phyloP scores from a whole-genome alignment of 2,329 filamentous ascomycete species.

The Stenocarpella maydis region DNA sequence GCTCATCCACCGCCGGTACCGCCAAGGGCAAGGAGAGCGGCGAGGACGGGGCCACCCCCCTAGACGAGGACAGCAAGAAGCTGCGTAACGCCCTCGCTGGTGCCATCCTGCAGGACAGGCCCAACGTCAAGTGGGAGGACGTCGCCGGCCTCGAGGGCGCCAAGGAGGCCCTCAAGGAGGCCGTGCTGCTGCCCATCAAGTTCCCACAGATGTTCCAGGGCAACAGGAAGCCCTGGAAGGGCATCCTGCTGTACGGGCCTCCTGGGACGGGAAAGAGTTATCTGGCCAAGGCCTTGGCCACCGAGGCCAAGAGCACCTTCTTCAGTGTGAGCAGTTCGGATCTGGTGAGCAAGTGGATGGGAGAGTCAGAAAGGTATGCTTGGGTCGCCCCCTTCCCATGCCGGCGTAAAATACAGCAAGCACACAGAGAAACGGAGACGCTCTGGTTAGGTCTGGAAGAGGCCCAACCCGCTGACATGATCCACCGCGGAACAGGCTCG shows the following conservation, averaged over 20 bases:
- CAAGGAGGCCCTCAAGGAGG: constrained; percentile 97
- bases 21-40: constrained; percentile 64
- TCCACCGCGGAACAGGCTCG: constrained; percentile 67
- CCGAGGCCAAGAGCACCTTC: constrained; percentile 98
- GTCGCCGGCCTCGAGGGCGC: constrained; percentile 93
- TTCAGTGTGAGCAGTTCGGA: constrained; percentile 99
- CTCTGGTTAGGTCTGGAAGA: no score
- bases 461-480: constrained; percentile 1
- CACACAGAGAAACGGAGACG: neutral
- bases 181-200: constrained; percentile 96
- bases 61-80: constrained; percentile 95
- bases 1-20: constrained; percentile 68
- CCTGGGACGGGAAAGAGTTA: constrained; percentile 98
- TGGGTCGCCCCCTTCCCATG: neutral
- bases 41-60: constrained; percentile 67
- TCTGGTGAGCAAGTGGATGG: constrained; percentile 99
- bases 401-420: no score
- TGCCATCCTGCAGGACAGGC: constrained; percentile 92
- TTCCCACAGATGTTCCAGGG: constrained; percentile 96
- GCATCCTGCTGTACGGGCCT: constrained; percentile 93
- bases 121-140: constrained; percentile 97
- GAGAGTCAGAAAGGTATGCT: constrained; percentile 89
- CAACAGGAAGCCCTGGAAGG: constrained; percentile 98
- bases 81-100: constrained; percentile 88
- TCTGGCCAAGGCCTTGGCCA: constrained; percentile 95